Evolutionary conservation across 2,329 filamentous ascomycete genomes (phyloP), one percentile per base, ranked within the genome.

Genomic region (Xylaria sp.): DNA sequence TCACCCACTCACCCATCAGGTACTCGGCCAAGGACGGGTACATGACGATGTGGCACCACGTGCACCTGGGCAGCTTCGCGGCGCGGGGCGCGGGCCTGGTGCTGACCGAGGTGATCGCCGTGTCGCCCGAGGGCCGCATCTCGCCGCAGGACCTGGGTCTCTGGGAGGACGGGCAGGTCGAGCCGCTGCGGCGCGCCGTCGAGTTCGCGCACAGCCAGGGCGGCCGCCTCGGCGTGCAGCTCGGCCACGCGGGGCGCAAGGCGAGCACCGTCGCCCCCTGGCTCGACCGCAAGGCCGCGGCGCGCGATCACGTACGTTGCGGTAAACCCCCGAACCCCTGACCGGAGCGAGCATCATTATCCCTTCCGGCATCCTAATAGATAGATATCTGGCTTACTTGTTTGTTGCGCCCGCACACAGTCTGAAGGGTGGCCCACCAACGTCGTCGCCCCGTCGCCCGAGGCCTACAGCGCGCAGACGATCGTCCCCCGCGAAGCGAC

Each of bases 31-130:
- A 74, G 29, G 66, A 74, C 6, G 77, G 76, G 16, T 68, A 72
- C 58, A 66, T 72, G 56, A 76, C 72, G 2, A 71, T 72, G 13
- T 79, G 74, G 70, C 76, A 79, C 62, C 66, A 72, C 8, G 69
- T 71, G 2, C 76, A 78, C 19, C 65, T 73, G 21, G 72, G 73
- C 29, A 66, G 69, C 43, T 72, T 73, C 39, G 66, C 71, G 2
- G 62, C 64, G 18, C 68, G 72, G 4, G 75, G 75, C 4, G 64
- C 66, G 1, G 68, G 63, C 7, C 54, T 73, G 4, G 57, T 66
- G 16, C 63, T 71, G 18, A 59, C 69, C 3, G 71, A 72, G 52
- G 70, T 68, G 5, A 65, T 62, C 0, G 63, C 63, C 6, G 69
- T 73, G 8, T 56, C 65, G 13, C 58, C 66, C 6, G 58, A 68